These are phyloP conservation scores for Wickerhamomyces strasburgensis DNA, from an alignment of 805 yeast species.

Conservation along the genomic window DNA sequence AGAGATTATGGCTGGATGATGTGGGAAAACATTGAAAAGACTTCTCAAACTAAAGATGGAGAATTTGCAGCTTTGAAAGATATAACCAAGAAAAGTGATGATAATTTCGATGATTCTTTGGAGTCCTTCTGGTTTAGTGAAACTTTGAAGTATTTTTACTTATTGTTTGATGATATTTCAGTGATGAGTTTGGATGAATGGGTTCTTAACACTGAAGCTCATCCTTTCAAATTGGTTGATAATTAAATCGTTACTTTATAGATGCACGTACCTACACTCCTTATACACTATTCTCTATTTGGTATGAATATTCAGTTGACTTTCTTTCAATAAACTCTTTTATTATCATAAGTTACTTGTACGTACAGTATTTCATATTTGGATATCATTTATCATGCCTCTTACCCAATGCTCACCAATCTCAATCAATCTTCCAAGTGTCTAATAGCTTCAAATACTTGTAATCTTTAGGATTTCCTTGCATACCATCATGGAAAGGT, in stretches of 20 bases:
- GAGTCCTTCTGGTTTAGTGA: constrained; percentile 57
- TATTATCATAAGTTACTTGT: too few relatives aligned
- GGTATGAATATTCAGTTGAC: not conserved
- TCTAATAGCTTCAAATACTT: constrained; percentile 47
- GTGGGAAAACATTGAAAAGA: constrained; percentile 34
- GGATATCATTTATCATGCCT: too few relatives aligned
- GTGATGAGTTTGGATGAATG: constrained; percentile 46
- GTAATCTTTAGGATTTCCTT: constrained; percentile 44
- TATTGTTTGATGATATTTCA: constrained; percentile 41
- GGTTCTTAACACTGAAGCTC: constrained; percentile 60
- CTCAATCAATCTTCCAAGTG: constrained; percentile 44
- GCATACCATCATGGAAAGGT: constrained; percentile 81
- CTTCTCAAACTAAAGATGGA: constrained; percentile 28
- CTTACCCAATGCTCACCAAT: too few relatives aligned
- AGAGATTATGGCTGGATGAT: constrained; percentile 49
- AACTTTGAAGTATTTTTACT: constrained; percentile 51
- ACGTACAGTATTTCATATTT: too few relatives aligned
- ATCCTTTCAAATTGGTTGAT: constrained; percentile 37
- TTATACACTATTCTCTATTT: not conserved
- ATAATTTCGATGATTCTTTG: constrained; percentile 30
- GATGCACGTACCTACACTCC: too few relatives aligned
- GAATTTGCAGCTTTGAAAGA: constrained; percentile 36
- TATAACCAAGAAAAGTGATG: constrained; percentile 29
- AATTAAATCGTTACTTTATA: constrained; percentile 1
- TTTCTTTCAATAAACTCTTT: not conserved